Evolutionary conservation across 2,329 filamentous ascomycete species (phyloP), one percentile per base, ranked within the genome.

Genomic region (Aureobasidium sp.): DNA sequence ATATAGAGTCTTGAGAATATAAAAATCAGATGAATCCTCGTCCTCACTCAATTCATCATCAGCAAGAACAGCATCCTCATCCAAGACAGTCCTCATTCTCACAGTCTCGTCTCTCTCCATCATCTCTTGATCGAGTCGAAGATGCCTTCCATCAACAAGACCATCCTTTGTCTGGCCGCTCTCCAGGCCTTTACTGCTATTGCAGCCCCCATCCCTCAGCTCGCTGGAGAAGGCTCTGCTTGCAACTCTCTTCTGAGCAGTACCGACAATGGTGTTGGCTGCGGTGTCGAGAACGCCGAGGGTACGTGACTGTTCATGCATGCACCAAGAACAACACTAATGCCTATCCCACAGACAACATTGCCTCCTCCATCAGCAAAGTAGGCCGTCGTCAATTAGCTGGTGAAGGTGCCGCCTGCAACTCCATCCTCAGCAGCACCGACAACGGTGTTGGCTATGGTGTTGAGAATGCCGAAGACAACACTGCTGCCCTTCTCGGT

Each of bases 391-490:
- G 62, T 42, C 65, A 67, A 35, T 65, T 68, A 17, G 67, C 66
- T 22, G 67, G 67, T 19, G 66, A 66, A 39, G 67, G 67, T 35
- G 63, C 64, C 17, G 67, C 65, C 12, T 65, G 62, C 60, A 39
- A 67, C 57, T 66, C 64, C 6, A 56, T 67, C 60, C 56, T 67
- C 31, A 61, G 64, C 40, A 37, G 31, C 11, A 68, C 67, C 5
- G 66, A 68, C 39, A 68, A 66, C 35, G 66, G 63, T 19, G 53
- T 68, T 7, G 66, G 67, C n/a, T 66, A 67, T 37, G 67, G 66
- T n/a, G 56, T 66, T 17, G 64, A 68, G 39, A 64, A 67, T 52
- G 65, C 65, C 12, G 65, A 67, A 24, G 50, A 54, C 15, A 50
- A 50, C 19, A 37, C 31, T 2, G 37, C 52, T 33, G 9, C 39